Base-by-base conservation (phyloP, 1,284 basidiomycete genomes). In the Salmacisia buchloeana region DNA sequence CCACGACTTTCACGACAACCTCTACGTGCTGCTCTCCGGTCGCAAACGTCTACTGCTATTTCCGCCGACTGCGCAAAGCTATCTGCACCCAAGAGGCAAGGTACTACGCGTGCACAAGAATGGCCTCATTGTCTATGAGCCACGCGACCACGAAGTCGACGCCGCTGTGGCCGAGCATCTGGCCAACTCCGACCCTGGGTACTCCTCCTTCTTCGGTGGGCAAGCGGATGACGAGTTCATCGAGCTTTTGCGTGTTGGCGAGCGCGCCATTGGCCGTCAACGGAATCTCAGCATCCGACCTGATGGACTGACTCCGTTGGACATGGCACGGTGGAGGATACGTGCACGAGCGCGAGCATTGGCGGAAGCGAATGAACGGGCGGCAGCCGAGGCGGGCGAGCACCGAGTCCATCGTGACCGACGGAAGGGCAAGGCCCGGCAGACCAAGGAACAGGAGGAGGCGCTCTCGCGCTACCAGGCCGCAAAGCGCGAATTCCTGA, bases 1-100 rank as follows among this genome's bases (percentile, higher is more conserved):
- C 61, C 77, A 79, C 59, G 77, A 79, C 60, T 78, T 78, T 35
- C 77, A 79, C 62, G 77, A 79, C 60, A 79, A 79, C 36, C 70
- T 79, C 35, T 79, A 79, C 67, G 64, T 77, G 36, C 68, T 78
- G 5, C 66, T 79, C n/a, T 71, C 71, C 10, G 77, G 77, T 34
- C 66, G 69, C 57, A 79, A 79, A 46, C 68, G 77, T 18, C 77
- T 79, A 46, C 62, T 79, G n/a, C 69, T 79, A 49, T 79, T 76
- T 39, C 77, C 77, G 2, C 77, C 77, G 3, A 62, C 67, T 1
- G 72, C 75, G 21, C 69, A 77, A 62, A 58, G 59, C 6, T 69
- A 66, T 34, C 62, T 79, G 21, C 70, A 76, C 62, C 64, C 72
- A 7, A 63, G 72, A 5, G 77, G 77, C 27, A 15, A 61, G 7